Evolutionary conservation across 2,329 filamentous ascomycete genomes (phyloP), one percentile per base, ranked within the genome.

Genomic region (Colletotrichum sp.): DNA sequence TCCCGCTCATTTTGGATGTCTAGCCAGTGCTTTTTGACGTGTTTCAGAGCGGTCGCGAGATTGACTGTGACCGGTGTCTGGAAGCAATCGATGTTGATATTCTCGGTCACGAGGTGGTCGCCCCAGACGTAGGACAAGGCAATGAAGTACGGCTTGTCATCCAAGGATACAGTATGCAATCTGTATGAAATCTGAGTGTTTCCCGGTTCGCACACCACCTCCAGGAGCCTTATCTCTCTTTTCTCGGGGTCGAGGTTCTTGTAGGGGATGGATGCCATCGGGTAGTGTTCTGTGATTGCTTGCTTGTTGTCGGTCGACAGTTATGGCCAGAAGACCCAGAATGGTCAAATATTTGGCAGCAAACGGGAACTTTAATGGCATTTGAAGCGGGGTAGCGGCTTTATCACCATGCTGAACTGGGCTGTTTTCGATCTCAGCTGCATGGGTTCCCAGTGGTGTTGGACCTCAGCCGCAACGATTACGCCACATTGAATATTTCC

Each of bases 181-280:
- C n/a, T 47, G 43, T n/a, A 47, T 0, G 43, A 21, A 47, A 21
- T 21, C 0, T 13, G 43, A n/a, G 43, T 47, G 18, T 47, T 8
- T 13, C 0, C 43, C n/a, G 43, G 43, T 18, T 47, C 43, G 43
- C 43, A 0, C 0, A 47, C 18, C 0, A 21, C 18, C 1, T 47
- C 43, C 43, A 47, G 21, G 43, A 47, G 43, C 1, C 43, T 47
- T 12, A 47, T 47, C 11, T 47, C 11, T 18, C 43, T 47, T 47
- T 47, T 47, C 43, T 47, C 4, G 11, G 43, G 43, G 43, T 21
- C 43, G n/a, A 47, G 43, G 18, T 47, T 18, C 43, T 18, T 47
- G n/a, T 47, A 47, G 18, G 43, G 43, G n/a, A 47, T 47, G n/a
- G 43, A 13, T 21, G n/a, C 43, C 43, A 47, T 47, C n/a, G n/a